Base-by-base conservation (phyloP, 352 stramenopile genomes). In the Globisporangium cederbergense region DNA sequence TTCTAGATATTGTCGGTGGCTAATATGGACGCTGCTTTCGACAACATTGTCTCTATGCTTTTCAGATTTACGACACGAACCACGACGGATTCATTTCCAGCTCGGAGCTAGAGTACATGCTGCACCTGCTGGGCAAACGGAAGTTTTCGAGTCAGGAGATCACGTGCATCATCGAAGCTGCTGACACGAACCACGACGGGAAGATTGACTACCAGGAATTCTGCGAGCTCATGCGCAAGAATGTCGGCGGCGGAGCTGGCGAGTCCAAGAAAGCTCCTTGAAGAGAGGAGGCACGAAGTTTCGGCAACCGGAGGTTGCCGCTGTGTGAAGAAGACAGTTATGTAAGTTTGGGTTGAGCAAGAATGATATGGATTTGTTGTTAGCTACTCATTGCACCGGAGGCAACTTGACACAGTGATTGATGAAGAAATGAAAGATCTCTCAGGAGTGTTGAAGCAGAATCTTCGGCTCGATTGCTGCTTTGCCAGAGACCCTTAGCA, bases 151-250 rank as follows among this genome's bases (percentile, higher is more conserved):
- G 62, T 4, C 69, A 74, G 8, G 81, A 91, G 53, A 74, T 78
- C 32, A 53, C 68, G 11, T 80, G 85, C 46, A 86, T 97, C 62
- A 84, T 94, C 30, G 55, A 79, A 36, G 68, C 75, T 0, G 86
- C 91, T 0, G 91, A 97, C 64, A 81, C 72, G 36, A 95, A 97
- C 65, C 72, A 80, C 56, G 89, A 96, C 53, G 85, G 88, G 36
- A 81, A 85, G 28, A 96, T 97, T 58, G 92, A 94, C 62, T 96
- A 90, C 64, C 51, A 84, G 0, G 91, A 97, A 64, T 97, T 97
- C 49, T 80, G 81, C 30, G 59, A 67, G 7, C 69, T 88, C 52
- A 90, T 90, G 79, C 77, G 74, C 40, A 46, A 73, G 43, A 63
- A 4, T 20, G 34, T 56, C 14, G 30, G 42, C 14, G 30, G 28